Evolutionary conservation across 139 green algal species (phyloP).

Genomic region (Gonium pectorale): DNA sequence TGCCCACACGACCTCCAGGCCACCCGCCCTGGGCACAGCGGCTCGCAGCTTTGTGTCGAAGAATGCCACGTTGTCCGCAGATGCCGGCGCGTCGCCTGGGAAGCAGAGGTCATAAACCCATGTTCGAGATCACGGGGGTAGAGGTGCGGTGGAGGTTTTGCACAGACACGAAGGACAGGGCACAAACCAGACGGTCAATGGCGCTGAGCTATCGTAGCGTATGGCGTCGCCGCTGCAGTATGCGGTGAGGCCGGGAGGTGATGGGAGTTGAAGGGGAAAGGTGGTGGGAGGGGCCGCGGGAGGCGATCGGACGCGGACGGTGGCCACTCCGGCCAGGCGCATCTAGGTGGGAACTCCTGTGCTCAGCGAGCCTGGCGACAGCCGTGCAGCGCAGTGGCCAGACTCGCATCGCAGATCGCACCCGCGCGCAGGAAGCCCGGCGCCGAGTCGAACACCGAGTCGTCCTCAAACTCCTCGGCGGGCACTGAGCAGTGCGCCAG

Average conservation of each 20-base stretch:
- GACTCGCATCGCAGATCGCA: neutral
- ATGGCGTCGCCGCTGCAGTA: neutral
- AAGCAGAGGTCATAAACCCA: too few relatives aligned
- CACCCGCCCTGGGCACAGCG: neutral
- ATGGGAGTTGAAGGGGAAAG: too few relatives aligned
- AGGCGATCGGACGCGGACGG: too few relatives aligned
- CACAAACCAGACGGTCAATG: neutral
- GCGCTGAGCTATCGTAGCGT: neutral
- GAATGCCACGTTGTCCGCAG: neutral
- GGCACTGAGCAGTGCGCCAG: slow-evolving; percentile 52
- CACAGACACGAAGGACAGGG: too few relatives aligned
- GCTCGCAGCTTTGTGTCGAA: neutral
- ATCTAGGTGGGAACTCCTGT: too few relatives aligned
- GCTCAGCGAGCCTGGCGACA: neutral
- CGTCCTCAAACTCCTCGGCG: slow-evolving; percentile 32
- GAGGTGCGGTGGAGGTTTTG: too few relatives aligned
- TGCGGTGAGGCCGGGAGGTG: neutral
- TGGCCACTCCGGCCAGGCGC: too few relatives aligned
- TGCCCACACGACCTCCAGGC: neutral
- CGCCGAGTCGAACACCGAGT: slow-evolving; percentile 5
- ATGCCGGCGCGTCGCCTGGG: neutral
- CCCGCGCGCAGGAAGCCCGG: slow-evolving; percentile 38
- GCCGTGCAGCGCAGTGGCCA: neutral
- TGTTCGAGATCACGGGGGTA: too few relatives aligned
- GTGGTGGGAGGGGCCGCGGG: too few relatives aligned